Base-by-base conservation (phyloP, 2,329 filamentous ascomycete species). In the Ceratocystis cacaofunesta region DNA sequence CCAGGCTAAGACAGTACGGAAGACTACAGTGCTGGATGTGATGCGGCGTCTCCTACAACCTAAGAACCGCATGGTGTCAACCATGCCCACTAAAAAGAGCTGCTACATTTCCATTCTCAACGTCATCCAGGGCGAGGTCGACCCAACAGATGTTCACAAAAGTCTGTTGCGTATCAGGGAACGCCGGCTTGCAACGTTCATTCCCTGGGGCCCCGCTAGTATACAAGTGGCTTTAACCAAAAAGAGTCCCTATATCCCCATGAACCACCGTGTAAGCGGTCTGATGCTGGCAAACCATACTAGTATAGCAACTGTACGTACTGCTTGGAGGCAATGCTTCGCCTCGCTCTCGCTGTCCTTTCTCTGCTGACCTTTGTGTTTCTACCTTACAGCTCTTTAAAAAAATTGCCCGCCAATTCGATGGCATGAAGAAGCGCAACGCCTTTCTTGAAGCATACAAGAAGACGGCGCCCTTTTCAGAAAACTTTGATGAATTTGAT, bases 81-180 rank as follows among this genome's bases (percentile, higher is more conserved):
- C 94, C 25, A 88, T 91, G 66, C 92, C 92, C 1, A 89, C 88
- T 71, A 97, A 97, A 79, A 95, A 90, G 78, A 96, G 91, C 77
- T 99, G 94, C 79, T 99, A 99, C 78, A 97, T 99, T 73, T 96
- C 91, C 61, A 97, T 99, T 70, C 80, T 99, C 69, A 97, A 99
- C 76, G 96, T 99, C 71, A 99, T 99, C 71, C 94, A 97, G 79
- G 94, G 94, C 72, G 94, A 99, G 75, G 94, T 95, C 48, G 95
- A 99, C 73, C 92, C 94, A 7, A 97, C 92, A 2, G 95, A 99
- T 76, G 90, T 99, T 66, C 94, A 99, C 80, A 99, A 99, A 82
- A 97, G 92, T 69, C 80, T 99, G 66, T 84, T 99, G 67, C 89
- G 94, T 69, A 99, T 99, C 72, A 87, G 94, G 62, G 94, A 99